Percentiles rank a stretch among this genome's conserved stretches.
Conservation (phyloP, 2,329 filamentous ascomycete genomes). For the Ceratocystis cubensis region DNA sequence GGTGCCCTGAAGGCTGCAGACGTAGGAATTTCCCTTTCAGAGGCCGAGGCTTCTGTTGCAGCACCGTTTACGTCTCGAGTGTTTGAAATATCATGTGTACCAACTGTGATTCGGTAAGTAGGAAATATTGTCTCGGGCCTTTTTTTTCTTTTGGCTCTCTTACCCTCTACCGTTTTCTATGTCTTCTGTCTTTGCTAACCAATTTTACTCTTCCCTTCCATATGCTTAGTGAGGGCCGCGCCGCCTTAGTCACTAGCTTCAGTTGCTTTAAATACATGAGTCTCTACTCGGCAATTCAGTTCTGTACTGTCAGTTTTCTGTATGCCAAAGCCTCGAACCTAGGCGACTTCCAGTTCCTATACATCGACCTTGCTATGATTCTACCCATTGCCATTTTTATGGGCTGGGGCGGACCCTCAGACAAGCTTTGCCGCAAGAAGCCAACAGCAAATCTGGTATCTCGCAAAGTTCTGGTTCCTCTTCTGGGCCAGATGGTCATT, state of each 20-base stretch:
- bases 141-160: neutral
- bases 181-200: neutral
- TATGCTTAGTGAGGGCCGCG: conserved; percentile 56
- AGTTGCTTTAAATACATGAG: conserved; percentile 99
- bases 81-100: conserved; percentile 93
- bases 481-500: conserved; percentile 78
- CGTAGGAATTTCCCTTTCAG: conserved; percentile 90
- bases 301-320: conserved; percentile 90
- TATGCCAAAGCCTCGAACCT: conserved; percentile 90
- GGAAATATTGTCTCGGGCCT: neutral
- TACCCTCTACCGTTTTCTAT: neutral
- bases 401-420: conserved; percentile 87
- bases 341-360: conserved; percentile 95
- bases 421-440: conserved; percentile 64
- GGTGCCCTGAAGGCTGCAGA: conserved; percentile 94
- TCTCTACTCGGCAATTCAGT: conserved; percentile 97
- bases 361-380: conserved; percentile 86
- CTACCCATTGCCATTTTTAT: conserved; percentile 96
- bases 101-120: conserved; percentile 62
- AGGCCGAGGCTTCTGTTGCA: conserved; percentile 95
- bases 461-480: conserved; percentile 76
- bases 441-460: conserved; percentile 88
- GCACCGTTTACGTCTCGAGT: conserved; percentile 91
- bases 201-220: neutral
- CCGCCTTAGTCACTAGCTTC: conserved; percentile 94